phyloP scores from a whole-genome alignment of 768 basidiomycete genomes.

The Trametopsis cervina region DNA sequence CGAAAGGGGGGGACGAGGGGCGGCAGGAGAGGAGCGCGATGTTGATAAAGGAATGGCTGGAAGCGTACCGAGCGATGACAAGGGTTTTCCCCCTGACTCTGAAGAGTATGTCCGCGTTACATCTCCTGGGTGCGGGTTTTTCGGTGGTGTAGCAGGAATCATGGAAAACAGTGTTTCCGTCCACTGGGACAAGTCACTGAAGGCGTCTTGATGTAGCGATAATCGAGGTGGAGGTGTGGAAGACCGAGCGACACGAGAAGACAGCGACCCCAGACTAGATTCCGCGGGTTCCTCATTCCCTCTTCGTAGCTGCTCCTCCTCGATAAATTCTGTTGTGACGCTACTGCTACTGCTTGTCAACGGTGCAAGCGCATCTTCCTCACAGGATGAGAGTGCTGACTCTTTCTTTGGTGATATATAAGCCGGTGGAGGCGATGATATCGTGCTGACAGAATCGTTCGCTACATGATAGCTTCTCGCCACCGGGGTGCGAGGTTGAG shows the following conservation, averaged over 20 bases:
- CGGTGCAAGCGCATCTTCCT: background rate
- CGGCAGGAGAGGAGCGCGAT: background rate
- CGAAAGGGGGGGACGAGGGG: background rate
- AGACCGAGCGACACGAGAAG: too few species aligned
- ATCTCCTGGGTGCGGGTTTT: too few species aligned
- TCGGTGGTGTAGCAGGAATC: conserved; percentile 27
- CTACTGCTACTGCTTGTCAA: background rate
- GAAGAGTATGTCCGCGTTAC: too few species aligned
- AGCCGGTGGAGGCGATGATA: conserved; percentile 40
- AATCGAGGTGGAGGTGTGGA: conserved; percentile 40
- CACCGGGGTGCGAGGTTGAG: conserved; percentile 28
- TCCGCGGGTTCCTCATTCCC: background rate
- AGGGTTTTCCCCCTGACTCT: too few species aligned
- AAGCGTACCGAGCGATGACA: too few species aligned
- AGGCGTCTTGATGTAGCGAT: conserved; percentile 41
- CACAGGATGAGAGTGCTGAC: background rate
- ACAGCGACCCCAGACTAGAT: too few species aligned
- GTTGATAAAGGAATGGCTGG: too few species aligned
- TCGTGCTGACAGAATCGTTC: conserved; percentile 29
- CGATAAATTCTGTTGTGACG: background rate
- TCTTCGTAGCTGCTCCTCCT: background rate
- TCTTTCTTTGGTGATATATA: conserved; percentile 27
- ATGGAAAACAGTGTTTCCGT: conserved; percentile 47
- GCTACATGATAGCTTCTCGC: conserved; percentile 35
- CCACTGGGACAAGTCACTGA: conserved; percentile 44